phyloP scores from a whole-genome alignment of 345 rosid species.

The Turritis glabra region DNA sequence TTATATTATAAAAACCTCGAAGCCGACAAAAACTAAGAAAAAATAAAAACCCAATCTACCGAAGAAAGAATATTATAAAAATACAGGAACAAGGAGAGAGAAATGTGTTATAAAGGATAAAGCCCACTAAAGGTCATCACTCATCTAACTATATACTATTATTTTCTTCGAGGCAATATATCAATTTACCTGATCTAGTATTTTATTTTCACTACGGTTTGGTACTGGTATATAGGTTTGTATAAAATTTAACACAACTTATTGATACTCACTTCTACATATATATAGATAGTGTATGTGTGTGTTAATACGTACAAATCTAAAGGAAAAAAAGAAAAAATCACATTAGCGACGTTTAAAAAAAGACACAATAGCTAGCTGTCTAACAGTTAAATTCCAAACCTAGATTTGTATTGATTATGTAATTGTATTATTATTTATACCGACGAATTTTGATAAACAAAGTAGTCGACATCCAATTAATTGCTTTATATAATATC shows the following conservation, averaged over 20 bases:
- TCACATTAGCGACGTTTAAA: background rate
- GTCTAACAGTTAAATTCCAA: background rate
- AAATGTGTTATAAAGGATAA: conserved; percentile 18
- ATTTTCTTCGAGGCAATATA: conserved; percentile 13
- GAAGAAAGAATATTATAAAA: conserved; percentile 30
- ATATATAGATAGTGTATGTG: background rate
- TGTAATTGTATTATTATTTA: background rate
- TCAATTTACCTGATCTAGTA: background rate
- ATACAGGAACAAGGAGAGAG: conserved; percentile 37
- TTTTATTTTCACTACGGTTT: conserved; percentile 9
- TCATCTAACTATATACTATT: conserved; percentile 21
- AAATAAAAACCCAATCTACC: conserved; percentile 17
- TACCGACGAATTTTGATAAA: too few relatives aligned
- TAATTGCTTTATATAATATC: conserved; percentile 5
- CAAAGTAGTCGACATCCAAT: conserved; percentile 23
- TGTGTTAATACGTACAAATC: conserved; percentile 2
- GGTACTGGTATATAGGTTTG: background rate
- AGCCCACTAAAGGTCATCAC: conserved; percentile 38
- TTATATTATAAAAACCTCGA: conserved; percentile 20
- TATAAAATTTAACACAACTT: background rate
- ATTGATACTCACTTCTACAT: background rate
- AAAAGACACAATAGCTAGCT: background rate
- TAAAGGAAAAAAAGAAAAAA: background rate
- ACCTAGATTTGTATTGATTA: background rate
- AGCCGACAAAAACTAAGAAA: conserved; percentile 34